Evolutionary conservation across 495 filamentous ascomycete species (phyloP).

Genomic region (Hypoxylon fragiforme): DNA sequence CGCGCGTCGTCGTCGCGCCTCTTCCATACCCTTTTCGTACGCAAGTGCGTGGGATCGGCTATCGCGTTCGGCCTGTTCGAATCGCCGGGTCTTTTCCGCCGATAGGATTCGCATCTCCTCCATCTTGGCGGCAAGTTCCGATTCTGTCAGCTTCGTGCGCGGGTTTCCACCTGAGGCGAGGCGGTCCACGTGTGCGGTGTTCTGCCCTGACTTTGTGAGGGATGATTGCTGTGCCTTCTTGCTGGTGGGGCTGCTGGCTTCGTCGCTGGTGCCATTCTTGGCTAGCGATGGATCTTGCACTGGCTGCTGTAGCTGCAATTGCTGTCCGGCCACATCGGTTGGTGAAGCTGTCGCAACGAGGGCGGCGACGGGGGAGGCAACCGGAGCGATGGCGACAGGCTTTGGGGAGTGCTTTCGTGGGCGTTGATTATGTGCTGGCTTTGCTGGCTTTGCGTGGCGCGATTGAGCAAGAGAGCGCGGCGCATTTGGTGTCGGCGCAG

Average conservation of each 20-base stretch:
- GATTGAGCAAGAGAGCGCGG: constrained; percentile 44
- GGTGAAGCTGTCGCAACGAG: constrained; percentile 1
- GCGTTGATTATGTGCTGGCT: constrained; percentile 23
- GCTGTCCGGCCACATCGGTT: constrained; percentile 6
- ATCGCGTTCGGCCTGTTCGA: constrained; percentile 55
- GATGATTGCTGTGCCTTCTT: constrained; percentile 12
- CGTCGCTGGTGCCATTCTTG: constrained; percentile 1
- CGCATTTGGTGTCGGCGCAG: constrained; percentile 5
- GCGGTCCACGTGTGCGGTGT: constrained; percentile 43
- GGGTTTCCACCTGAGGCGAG: constrained; percentile 49
- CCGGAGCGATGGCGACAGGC: too few species aligned
- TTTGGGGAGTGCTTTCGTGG: constrained; percentile 29
- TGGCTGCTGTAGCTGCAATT: constrained; percentile 13
- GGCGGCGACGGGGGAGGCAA: too few species aligned
- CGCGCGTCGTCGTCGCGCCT: constrained; percentile 48
- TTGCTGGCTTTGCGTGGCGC: constrained; percentile 37
- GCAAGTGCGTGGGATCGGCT: constrained; percentile 53
- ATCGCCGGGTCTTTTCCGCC: constrained; percentile 51
- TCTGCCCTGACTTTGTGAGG: constrained; percentile 33
- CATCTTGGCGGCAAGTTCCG: constrained; percentile 56
- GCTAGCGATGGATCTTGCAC: constrained; percentile 2
- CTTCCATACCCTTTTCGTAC: constrained; percentile 55
- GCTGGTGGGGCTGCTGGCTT: not conserved
- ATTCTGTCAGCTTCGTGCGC: constrained; percentile 56
- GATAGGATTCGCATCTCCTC: constrained; percentile 52